Evolutionary conservation across 1,284 basidiomycete species (phyloP).

Genomic region (Omphalotus olearius): DNA sequence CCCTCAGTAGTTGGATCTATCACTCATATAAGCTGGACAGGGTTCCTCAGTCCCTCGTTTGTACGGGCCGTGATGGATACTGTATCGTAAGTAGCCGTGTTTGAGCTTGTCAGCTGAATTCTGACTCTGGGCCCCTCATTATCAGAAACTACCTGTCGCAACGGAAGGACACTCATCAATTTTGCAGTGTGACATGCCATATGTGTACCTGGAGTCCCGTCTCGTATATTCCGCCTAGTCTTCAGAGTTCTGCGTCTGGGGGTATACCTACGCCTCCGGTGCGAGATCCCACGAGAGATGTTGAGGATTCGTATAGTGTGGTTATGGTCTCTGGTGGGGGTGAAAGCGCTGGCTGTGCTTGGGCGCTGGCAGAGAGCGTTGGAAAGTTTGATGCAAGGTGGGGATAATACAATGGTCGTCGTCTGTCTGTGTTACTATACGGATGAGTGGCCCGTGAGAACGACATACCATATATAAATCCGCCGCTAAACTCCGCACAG

Average conservation of each 20-base stretch:
- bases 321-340: slow-evolving; percentile 23
- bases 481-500: no score
- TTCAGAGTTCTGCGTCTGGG: slow-evolving; percentile 10
- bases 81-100: slow-evolving; percentile 30
- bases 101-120: slow-evolving; percentile 9
- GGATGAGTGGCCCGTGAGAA: no score
- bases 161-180: slow-evolving; percentile 7
- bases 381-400: slow-evolving; percentile 46
- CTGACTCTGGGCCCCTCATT: slow-evolving; percentile 10
- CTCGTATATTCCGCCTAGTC: slow-evolving; percentile 37
- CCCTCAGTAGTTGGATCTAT: slow-evolving; percentile 40
- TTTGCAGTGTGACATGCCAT: slow-evolving; percentile 33
- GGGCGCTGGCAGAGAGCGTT: slow-evolving; percentile 44
- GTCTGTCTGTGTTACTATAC: no score
- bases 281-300: slow-evolving; percentile 39
- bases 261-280: slow-evolving; percentile 21
- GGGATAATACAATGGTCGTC: background rate
- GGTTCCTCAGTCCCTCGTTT: slow-evolving; percentile 48
- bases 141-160: slow-evolving; percentile 11
- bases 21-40: slow-evolving; percentile 53
- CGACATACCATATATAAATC: no score
- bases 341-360: slow-evolving; percentile 19
- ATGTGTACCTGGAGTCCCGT: slow-evolving; percentile 37
- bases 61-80: slow-evolving; percentile 44
- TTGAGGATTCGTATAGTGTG: slow-evolving; percentile 49